phyloP scores from a whole-genome alignment of 176 grass and related monocot species.

The Triticum urartu region DNA sequence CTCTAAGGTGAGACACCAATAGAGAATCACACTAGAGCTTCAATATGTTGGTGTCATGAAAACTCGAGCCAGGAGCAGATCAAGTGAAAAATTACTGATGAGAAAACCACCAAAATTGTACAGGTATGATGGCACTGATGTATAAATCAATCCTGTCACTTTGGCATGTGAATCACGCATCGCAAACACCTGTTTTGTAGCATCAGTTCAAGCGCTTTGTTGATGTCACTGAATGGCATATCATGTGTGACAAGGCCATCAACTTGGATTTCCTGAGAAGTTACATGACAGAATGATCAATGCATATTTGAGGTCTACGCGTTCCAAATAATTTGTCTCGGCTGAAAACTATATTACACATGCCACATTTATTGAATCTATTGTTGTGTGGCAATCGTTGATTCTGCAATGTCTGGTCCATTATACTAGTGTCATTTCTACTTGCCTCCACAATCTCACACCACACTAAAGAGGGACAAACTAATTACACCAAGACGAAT shows the following conservation, averaged over 20 bases:
- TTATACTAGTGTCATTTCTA: slow-evolving; percentile 5
- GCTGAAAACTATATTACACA: not conserved
- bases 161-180: slow-evolving; percentile 87
- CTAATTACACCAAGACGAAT: not conserved
- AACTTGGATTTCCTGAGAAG: slow-evolving; percentile 83
- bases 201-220: slow-evolving; percentile 78
- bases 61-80: slow-evolving; percentile 5
- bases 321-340: slow-evolving; percentile 12
- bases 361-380: not conserved
- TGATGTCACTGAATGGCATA: slow-evolving; percentile 74
- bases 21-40: not conserved
- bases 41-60: not conserved
- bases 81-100: slow-evolving; percentile 20
- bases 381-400: not conserved
- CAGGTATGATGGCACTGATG: slow-evolving; percentile 20
- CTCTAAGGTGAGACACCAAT: not conserved
- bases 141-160: slow-evolving; percentile 23
- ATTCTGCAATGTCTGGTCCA: not conserved
- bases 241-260: slow-evolving; percentile 86
- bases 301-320: slow-evolving; percentile 17
- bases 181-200: slow-evolving; percentile 77
- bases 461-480: not conserved
- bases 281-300: slow-evolving; percentile 13
- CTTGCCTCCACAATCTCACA: not conserved
- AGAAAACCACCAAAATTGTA: slow-evolving; percentile 28